These are phyloP conservation scores for Parasitella parasitica DNA, from an alignment of 371 early-diverging fungal genomes.

Conservation along the genomic window DNA sequence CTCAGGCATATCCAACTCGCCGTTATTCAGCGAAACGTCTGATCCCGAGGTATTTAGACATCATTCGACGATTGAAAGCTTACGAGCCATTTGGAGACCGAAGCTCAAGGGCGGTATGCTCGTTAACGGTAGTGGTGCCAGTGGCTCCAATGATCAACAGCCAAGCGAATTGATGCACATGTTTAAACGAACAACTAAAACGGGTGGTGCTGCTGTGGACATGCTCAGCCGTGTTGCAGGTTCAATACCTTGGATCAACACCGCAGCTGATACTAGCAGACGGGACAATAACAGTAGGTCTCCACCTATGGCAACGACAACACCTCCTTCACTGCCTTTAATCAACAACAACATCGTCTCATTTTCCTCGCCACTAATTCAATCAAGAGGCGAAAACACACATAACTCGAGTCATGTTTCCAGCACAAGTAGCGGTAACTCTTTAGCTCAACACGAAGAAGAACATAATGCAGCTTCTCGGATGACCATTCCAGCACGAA, in stretches of 20 bases:
- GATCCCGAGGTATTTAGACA: constrained; percentile 64
- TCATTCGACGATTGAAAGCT: constrained; percentile 57
- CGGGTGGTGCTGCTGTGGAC: constrained; percentile 46
- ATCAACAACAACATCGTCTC: not conserved
- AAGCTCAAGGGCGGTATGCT: constrained; percentile 27
- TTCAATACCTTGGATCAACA: constrained; percentile 20
- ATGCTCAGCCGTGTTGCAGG: constrained; percentile 44
- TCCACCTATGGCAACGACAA: not conserved
- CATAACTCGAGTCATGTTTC: not conserved
- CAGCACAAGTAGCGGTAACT: not conserved
- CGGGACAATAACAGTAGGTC: not conserved
- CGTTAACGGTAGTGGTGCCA: not conserved
- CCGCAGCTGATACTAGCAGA: not conserved
- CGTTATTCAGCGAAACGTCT: constrained; percentile 48
- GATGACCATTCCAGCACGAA: not conserved
- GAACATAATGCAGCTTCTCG: not conserved
- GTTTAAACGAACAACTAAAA: constrained; percentile 37
- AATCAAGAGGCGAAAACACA: not conserved
- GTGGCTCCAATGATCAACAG: constrained; percentile 10
- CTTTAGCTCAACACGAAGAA: not conserved
- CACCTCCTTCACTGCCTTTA: not conserved
- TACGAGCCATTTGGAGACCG: constrained; percentile 62
- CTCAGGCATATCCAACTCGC: constrained; percentile 51
- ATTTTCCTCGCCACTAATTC: not conserved
- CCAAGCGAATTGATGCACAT: constrained; percentile 6